These are phyloP conservation scores for Hyphopichia wangnamkhiaoensis DNA, from an alignment of 1,139 yeast species.

Conservation along the genomic window DNA sequence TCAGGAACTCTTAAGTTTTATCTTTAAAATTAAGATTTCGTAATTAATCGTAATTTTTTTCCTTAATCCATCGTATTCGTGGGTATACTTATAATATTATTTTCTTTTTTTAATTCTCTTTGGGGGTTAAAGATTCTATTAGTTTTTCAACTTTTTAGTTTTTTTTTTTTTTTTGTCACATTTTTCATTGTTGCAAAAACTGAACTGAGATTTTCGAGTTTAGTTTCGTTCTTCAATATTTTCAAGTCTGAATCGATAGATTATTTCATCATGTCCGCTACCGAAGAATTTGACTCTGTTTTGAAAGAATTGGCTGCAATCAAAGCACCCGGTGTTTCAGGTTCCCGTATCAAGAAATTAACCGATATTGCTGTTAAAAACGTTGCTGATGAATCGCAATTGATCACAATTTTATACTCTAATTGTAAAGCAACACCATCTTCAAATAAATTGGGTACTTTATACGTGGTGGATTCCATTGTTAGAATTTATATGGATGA, in stretches of 20 bases:
- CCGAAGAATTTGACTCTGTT: slow-evolving; percentile 67
- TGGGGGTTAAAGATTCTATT: too few species aligned
- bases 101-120: too few species aligned
- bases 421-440: slow-evolving; percentile 76
- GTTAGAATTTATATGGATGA: slow-evolving; percentile 84
- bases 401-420: slow-evolving; percentile 61
- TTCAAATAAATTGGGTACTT: slow-evolving; percentile 83
- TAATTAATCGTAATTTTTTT: not conserved
- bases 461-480: slow-evolving; percentile 90
- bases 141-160: too few species aligned
- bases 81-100: not conserved
- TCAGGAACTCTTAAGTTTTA: too few species aligned
- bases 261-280: slow-evolving; percentile 40
- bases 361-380: slow-evolving; percentile 77
- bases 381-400: slow-evolving; percentile 54
- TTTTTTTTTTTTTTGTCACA: too few species aligned
- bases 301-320: slow-evolving; percentile 72
- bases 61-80: not conserved
- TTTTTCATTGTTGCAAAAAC: too few species aligned
- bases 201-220: too few species aligned
- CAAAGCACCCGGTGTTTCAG: slow-evolving; percentile 94
- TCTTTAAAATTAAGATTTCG: not conserved
- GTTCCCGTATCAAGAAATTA: slow-evolving; percentile 86
- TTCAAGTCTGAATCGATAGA: too few species aligned
- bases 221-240: too few species aligned